A percentile compares a stretch with the other conserved stretches of the same genome.
Conservation (phyloP, 106 monocot genomes). For the Gastrodia elata region DNA sequence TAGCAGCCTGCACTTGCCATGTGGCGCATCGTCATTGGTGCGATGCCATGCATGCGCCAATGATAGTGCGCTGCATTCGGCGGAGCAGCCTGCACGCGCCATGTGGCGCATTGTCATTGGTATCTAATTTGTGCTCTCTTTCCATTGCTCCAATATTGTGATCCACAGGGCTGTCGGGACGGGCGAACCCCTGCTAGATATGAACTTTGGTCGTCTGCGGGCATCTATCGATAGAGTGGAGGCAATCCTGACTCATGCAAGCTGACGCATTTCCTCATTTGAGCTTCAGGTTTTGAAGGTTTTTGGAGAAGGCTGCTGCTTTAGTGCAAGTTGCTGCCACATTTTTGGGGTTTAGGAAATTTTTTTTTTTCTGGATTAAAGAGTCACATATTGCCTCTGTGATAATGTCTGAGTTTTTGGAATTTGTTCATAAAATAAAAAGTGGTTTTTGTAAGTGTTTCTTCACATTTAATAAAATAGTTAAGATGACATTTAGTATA, state of each 20-base stretch:
- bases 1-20: too few species aligned
- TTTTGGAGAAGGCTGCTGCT: not conserved
- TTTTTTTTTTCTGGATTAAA: not conserved
- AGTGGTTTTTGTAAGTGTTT: too few species aligned
- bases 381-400: not conserved
- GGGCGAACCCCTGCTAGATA: conserved; percentile 61
- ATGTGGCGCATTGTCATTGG: not conserved
- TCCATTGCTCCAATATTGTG: not conserved
- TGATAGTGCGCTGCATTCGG: not conserved
- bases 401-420: not conserved
- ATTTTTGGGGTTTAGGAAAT: not conserved
- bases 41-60: not conserved
- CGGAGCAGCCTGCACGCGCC: not conserved
- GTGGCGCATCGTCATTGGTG: too few species aligned
- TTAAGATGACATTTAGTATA: too few species aligned
- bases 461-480: too few species aligned
- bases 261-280: conserved; percentile 15
- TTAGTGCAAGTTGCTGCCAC: not conserved
- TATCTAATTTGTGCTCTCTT: not conserved
- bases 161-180: conserved; percentile 54
- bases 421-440: too few species aligned
- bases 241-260: conserved; percentile 58
- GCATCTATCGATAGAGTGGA: conserved; percentile 91
- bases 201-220: conserved; percentile 76
- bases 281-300: not conserved